Conservation (phyloP, 202 grass and related monocot genomes). For the Musa balbisiana region DNA sequence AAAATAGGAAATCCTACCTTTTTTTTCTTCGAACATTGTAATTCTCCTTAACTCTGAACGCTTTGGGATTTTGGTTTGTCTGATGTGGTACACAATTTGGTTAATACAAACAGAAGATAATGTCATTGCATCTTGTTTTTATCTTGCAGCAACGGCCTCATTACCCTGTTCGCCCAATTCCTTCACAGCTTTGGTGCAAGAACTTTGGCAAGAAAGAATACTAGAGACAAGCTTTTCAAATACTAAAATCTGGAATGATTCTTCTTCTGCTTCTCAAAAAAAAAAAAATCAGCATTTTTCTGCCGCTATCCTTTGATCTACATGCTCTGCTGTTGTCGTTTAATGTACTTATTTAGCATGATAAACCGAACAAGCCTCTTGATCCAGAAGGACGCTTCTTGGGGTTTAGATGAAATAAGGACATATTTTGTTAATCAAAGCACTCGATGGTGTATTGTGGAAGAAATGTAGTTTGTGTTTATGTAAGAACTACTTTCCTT, state of each 20-base stretch:
- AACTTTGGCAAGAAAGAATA: constrained; percentile 19
- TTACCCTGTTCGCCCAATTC: constrained; percentile 22
- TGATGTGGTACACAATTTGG: not conserved
- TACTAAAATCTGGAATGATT: not conserved
- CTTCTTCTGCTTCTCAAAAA: not conserved
- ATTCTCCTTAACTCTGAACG: not conserved
- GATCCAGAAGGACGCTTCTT: not conserved
- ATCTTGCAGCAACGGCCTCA: constrained; percentile 22
- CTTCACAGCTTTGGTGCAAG: constrained; percentile 25
- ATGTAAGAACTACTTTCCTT: not conserved
- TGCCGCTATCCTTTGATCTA: not conserved
- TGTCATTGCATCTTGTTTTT: not conserved
- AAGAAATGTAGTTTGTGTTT: not conserved
- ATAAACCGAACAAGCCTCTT: not conserved
- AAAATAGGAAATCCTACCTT: too few relatives aligned
- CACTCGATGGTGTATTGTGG: too few relatives aligned
- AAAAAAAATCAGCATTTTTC: not conserved
- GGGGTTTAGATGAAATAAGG: not conserved
- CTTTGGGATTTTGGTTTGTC: not conserved
- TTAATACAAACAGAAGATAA: not conserved
- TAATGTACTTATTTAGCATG: not conserved
- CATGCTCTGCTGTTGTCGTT: not conserved
- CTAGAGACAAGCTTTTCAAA: not conserved
- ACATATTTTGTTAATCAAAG: too few relatives aligned
- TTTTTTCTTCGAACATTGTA: not conserved